A percentile compares a stretch with the other conserved stretches of the same genome.
Evolutionary conservation across 2,329 filamentous ascomycete genomes (phyloP).

Genomic region (Colletotrichum acutatum): DNA sequence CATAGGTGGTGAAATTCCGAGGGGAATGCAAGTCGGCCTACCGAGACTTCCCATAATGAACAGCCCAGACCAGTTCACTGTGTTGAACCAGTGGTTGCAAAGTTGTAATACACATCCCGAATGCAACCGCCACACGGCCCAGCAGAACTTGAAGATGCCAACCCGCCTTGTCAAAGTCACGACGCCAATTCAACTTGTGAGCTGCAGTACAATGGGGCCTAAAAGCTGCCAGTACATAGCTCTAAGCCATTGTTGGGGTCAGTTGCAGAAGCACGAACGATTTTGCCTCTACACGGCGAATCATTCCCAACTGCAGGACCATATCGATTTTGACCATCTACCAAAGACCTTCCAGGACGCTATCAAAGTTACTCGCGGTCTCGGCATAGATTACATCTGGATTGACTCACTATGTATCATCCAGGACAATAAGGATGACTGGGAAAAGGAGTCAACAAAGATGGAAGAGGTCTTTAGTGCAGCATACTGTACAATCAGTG

Average conservation of each 20-base stretch:
- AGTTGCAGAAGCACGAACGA: background rate
- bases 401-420: conserved; percentile 38
- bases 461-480: conserved; percentile 33
- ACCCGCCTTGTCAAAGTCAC: conserved; percentile 14
- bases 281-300: background rate
- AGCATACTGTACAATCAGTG: conserved; percentile 19
- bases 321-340: conserved; percentile 5
- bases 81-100: conserved; percentile 14
- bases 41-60: background rate
- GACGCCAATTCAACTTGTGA: background rate
- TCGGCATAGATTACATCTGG: conserved; percentile 38
- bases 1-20: background rate
- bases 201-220: background rate
- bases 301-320: background rate
- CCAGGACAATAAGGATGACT: conserved; percentile 37
- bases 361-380: conserved; percentile 25
- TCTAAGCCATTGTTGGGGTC: conserved; percentile 40
- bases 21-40: background rate
- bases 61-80: conserved; percentile 5
- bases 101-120: background rate
- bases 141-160: background rate
- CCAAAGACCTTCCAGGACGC: conserved; percentile 36
- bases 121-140: background rate
- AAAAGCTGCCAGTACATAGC: conserved; percentile 2
- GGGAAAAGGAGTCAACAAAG: conserved; percentile 28